A percentile compares a stretch with the other conserved stretches of the same genome.
Conservation (phyloP, 495 filamentous ascomycete genomes). For the Talaromyces wortmannii region DNA sequence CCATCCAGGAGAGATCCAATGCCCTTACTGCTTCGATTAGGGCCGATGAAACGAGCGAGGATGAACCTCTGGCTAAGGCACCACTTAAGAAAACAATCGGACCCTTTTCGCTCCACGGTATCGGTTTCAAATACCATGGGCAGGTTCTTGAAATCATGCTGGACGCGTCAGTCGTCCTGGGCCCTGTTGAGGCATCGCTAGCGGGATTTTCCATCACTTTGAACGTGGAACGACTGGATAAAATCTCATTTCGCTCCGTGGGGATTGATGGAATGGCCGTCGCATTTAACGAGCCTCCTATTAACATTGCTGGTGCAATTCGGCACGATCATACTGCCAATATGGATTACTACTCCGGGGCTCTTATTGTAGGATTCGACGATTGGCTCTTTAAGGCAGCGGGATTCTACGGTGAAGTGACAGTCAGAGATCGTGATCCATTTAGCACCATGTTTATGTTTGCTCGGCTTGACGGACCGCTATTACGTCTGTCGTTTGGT, state of each 20-base stretch:
- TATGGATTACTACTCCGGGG: slow-evolving; percentile 25
- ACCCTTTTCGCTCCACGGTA: slow-evolving; percentile 12
- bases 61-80: neutral
- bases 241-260: slow-evolving; percentile 2
- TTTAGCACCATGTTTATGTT: slow-evolving; percentile 34
- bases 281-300: slow-evolving; percentile 26
- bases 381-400: slow-evolving; percentile 29
- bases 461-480: slow-evolving; percentile 32
- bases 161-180: slow-evolving; percentile 27
- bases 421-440: neutral
- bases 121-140: slow-evolving; percentile 27
- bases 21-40: too few species aligned
- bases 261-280: slow-evolving; percentile 27
- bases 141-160: slow-evolving; percentile 17
- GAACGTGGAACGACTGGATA: neutral
- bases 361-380: slow-evolving; percentile 22
- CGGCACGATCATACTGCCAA: slow-evolving; percentile 10
- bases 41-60: neutral
- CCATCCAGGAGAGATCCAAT: neutral
- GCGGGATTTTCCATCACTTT: slow-evolving; percentile 26
- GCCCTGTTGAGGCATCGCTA: slow-evolving; percentile 26
- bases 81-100: slow-evolving; percentile 5
- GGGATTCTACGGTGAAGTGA: slow-evolving; percentile 25
- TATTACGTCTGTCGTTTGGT: slow-evolving; percentile 33
- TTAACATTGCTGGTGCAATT: slow-evolving; percentile 31